Evolutionary conservation across 2,329 filamentous ascomycete species (phyloP).

Genomic region (Colletotrichum musicola): DNA sequence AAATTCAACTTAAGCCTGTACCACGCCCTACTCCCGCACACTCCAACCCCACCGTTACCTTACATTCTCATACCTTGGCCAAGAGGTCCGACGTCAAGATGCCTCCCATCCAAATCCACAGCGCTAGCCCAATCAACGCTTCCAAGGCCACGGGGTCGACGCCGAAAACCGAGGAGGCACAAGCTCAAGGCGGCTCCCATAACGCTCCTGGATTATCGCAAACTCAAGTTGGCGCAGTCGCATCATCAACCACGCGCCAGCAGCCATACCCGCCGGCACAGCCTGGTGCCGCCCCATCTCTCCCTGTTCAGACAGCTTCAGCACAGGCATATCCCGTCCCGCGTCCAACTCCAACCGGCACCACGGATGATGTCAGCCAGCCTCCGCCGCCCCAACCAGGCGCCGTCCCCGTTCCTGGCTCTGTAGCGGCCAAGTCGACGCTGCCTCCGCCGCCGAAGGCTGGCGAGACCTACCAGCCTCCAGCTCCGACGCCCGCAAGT

Average conservation of each 20-base stretch:
- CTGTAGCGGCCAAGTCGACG: slow-evolving; percentile 47
- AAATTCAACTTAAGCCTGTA: slow-evolving; percentile 2
- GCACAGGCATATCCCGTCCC: slow-evolving; percentile 50
- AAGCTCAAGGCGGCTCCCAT: slow-evolving; percentile 8
- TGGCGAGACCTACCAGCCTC: slow-evolving; percentile 58
- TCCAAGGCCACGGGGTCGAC: slow-evolving; percentile 65
- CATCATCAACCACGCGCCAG: slow-evolving; percentile 41
- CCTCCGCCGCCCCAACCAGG: slow-evolving; percentile 71
- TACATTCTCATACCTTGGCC: slow-evolving; percentile 24
- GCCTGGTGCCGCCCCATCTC: slow-evolving; percentile 60
- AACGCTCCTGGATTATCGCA: slow-evolving; percentile 37
- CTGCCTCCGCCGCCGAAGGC: slow-evolving; percentile 66
- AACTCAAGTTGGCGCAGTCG: slow-evolving; percentile 41
- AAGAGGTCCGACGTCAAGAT: slow-evolving; percentile 50
- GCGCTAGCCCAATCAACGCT: slow-evolving; percentile 69
- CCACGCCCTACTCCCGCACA: not conserved
- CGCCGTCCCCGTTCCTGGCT: slow-evolving; percentile 61
- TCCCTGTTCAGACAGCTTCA: slow-evolving; percentile 58
- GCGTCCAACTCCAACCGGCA: slow-evolving; percentile 59
- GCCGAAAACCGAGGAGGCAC: slow-evolving; percentile 54
- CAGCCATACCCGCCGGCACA: slow-evolving; percentile 56
- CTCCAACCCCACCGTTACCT: slow-evolving; percentile 8
- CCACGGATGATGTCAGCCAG: slow-evolving; percentile 47
- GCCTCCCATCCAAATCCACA: slow-evolving; percentile 72
- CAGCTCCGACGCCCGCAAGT: slow-evolving; percentile 49